Conservation (phyloP, 139 green algal genomes). For the Auxenochlorella pyrenoidosa region DNA sequence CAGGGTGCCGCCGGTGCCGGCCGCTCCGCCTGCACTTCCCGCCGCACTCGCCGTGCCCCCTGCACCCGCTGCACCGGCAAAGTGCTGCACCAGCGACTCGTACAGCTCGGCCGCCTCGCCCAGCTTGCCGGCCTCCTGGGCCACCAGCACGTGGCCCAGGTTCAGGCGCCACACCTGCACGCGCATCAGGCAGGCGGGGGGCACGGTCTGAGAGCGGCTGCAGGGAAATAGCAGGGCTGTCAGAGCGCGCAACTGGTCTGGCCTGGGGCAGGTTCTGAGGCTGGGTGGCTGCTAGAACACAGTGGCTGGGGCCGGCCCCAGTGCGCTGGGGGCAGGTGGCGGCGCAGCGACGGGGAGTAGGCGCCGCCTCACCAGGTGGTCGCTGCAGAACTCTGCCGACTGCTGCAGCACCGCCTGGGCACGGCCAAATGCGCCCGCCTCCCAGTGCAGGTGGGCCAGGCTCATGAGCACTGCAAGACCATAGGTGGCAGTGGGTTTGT, state of each 20-base stretch:
- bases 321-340: too few species aligned
- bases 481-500: neutral
- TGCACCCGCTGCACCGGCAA: neutral
- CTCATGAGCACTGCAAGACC: conserved; percentile 79
- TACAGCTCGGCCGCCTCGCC: conserved; percentile 41
- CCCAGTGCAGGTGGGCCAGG: conserved; percentile 86
- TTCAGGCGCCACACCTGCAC: conserved; percentile 83
- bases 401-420: conserved; percentile 84
- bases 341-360: too few species aligned
- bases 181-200: too few species aligned
- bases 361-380: conserved; percentile 62
- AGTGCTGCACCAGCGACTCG: conserved; percentile 42
- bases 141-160: conserved; percentile 89
- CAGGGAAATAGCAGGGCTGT: too few species aligned
- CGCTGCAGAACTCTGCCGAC: conserved; percentile 85
- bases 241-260: too few species aligned
- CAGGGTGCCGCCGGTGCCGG: conserved; percentile 49
- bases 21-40: neutral
- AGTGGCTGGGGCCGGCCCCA: too few species aligned
- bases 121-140: conserved; percentile 65
- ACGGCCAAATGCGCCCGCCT: conserved; percentile 74
- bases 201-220: too few species aligned
- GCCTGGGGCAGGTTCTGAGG: too few species aligned
- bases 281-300: too few species aligned
- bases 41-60: neutral